phyloP scores from a whole-genome alignment of 306 rosid species.

The Malus domestica region ASM211411v1 NC_041800.1:16597501-16598000 shows the following conservation, averaged over 20 bases:
- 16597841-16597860: neutral
- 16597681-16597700: neutral
- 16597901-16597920: neutral
- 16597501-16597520: neutral
- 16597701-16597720: neutral
- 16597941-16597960: neutral
- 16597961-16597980: neutral
- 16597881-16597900: neutral
- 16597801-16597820: constrained; percentile 72
- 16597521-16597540: no score
- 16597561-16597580: no score
- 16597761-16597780: constrained; percentile 86
- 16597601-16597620: no score
- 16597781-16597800: constrained; percentile 91
- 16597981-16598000: neutral
- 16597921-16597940: neutral
- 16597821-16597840: neutral
- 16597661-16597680: neutral
- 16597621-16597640: neutral
- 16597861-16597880: neutral
- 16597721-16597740: constrained; percentile 75
- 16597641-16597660: neutral
- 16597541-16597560: no score
- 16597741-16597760: constrained; percentile 96
- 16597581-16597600: no score